Evolutionary conservation across 208 protist genomes (phyloP), one percentile per base, ranked within the genome.

Genomic region (Leishmania arabica): DNA sequence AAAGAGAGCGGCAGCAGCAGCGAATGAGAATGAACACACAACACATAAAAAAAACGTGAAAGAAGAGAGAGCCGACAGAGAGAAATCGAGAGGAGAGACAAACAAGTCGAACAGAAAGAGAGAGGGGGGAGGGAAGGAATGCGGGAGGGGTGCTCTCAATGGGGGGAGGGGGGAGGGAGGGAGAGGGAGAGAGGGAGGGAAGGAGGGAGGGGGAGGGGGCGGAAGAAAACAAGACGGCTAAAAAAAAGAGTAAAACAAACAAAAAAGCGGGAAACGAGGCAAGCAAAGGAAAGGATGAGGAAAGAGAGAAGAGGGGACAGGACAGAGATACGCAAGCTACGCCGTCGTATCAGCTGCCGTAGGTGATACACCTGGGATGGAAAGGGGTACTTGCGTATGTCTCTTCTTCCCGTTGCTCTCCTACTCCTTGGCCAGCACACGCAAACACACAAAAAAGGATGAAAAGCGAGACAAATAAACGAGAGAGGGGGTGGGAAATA

Each of bases 261-360:
- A 24, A 17, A 56, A 54, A 13, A 21, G 51, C 17, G 62, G 40
- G 15, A 47, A 7, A 40, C 49, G 19, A 47, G 40, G 24, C 19
- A 71, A 47, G 37, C 21, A 68, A 15, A 78, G 34, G n/a, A 68
- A 82, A 77, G 70, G 54, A 34, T 66, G 60, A 34, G 51, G 62
- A 85, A 45, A 82, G 65, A 77, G 66, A 77, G 60, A 68, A 40
- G 76, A 70, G 73, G 40, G 31, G 54, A 53, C 8, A 62, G 21
- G 51, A 62, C 27, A 76, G 37, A 31, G 45, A 49, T 72, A 31
- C 24, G 45, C 68, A 72, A 42, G 68, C 42, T 53, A 72, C 42
- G 45, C 68, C 42, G 68, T 49, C 68, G 37, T 72, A 72, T 72
- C 9, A 34, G 42, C 24, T 53, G 45, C 3, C 24, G 40, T 53